A percentile compares a stretch with the other conserved stretches of the same genome.
Conservation (phyloP, 2,329 filamentous ascomycete genomes). For the Thermomyces lanuginosus region DNA sequence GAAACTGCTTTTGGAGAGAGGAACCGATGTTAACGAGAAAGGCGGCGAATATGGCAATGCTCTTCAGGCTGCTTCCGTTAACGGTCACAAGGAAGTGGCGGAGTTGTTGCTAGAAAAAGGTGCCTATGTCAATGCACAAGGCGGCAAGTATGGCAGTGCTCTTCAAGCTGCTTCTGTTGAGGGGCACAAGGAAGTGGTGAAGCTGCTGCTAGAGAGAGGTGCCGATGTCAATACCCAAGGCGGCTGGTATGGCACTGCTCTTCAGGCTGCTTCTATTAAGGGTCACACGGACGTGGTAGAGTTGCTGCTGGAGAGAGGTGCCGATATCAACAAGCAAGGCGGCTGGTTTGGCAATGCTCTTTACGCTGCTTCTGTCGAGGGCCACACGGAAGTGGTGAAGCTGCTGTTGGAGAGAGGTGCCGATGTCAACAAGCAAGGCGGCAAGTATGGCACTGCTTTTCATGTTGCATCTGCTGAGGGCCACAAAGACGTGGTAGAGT, state of each 20-base stretch:
- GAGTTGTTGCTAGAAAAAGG: constrained; percentile 8
- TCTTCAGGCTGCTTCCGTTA: constrained; percentile 7
- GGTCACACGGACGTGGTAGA: constrained; percentile 9
- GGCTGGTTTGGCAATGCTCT: too few species aligned
- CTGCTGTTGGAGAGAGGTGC: too few species aligned
- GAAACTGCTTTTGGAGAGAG: constrained; percentile 8
- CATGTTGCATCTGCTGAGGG: too few species aligned
- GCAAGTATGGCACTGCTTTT: too few species aligned
- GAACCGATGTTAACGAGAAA: constrained; percentile 9
- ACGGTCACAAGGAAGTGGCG: constrained; percentile 8
- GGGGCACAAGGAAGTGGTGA: constrained; percentile 6
- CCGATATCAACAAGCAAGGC: too few species aligned
- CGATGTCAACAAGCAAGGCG: too few species aligned
- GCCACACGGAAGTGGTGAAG: too few species aligned
- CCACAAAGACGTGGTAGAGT: too few species aligned
- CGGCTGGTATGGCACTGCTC: constrained; percentile 5
- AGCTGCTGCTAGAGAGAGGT: constrained; percentile 5
- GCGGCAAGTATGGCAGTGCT: constrained; percentile 5
- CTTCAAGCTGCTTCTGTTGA: constrained; percentile 8
- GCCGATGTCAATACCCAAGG: constrained; percentile 9
- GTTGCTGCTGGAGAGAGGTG: constrained; percentile 3
- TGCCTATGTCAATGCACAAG: constrained; percentile 9
- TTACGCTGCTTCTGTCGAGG: too few species aligned
- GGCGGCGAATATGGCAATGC: constrained; percentile 3
- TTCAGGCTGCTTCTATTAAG: constrained; percentile 7